phyloP scores from a whole-genome alignment of 768 basidiomycete species.

The Mycena rosella region DNA sequence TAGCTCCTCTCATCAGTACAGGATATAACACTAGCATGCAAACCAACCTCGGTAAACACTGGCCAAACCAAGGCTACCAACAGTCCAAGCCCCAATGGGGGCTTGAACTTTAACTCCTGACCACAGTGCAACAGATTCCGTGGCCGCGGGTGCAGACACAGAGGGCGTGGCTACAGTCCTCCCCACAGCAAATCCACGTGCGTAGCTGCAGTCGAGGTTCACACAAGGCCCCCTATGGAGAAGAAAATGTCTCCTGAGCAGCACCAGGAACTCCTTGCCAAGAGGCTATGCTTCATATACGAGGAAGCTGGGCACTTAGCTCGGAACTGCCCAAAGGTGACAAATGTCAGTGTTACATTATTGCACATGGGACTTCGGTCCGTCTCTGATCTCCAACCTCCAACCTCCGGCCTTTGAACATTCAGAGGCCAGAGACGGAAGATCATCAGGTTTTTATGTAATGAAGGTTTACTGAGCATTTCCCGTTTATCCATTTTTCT shows the following conservation, averaged over 20 bases:
- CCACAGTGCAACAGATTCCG: neutral
- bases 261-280: slow-evolving; percentile 15
- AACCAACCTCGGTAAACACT: too few species aligned
- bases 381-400: too few species aligned
- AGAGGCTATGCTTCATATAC: slow-evolving; percentile 18
- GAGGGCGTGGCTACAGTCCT: neutral
- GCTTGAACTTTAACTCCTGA: neutral
- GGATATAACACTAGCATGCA: too few species aligned
- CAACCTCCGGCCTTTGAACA: too few species aligned
- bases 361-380: too few species aligned
- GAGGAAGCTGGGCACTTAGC: slow-evolving; percentile 15
- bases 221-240: neutral
- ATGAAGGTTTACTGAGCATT: too few species aligned
- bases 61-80: too few species aligned
- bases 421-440: too few species aligned
- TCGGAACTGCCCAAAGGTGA: slow-evolving; percentile 17
- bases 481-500: too few species aligned
- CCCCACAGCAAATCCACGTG: neutral
- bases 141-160: neutral
- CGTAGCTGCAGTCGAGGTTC: neutral
- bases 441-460: too few species aligned
- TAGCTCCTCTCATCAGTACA: too few species aligned
- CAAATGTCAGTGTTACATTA: too few species aligned
- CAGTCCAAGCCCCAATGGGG: neutral
- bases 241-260: neutral